Percentiles rank a stretch among this genome's conserved stretches.
phyloP scores from a whole-genome alignment of 331 rosid species.

The Acacia concinna region DNA sequence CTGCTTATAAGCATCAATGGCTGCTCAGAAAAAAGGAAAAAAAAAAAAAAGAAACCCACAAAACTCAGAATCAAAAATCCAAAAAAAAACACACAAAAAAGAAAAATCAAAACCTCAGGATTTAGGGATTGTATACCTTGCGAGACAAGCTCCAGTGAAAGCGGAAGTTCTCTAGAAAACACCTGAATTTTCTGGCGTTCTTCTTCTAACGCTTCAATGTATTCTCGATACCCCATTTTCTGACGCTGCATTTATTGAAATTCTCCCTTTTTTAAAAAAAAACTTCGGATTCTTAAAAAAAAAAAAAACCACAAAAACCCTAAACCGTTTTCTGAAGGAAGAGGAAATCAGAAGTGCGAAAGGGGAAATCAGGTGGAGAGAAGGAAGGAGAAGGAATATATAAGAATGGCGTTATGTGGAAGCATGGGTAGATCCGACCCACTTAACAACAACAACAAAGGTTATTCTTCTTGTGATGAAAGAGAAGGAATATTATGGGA shows the following conservation, averaged over 20 bases:
- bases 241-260: slow-evolving; percentile 53
- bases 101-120: not conserved
- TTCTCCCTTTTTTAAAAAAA: too few species aligned
- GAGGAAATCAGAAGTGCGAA: too few species aligned
- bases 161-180: slow-evolving; percentile 77
- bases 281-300: too few species aligned
- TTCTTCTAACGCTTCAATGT: slow-evolving; percentile 60
- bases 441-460: not conserved
- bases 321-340: not conserved
- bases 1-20: slow-evolving; percentile 66
- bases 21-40: slow-evolving; percentile 27
- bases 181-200: slow-evolving; percentile 72
- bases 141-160: slow-evolving; percentile 72
- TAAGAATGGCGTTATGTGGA: slow-evolving; percentile 33
- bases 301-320: too few species aligned
- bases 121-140: slow-evolving; percentile 48
- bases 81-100: not conserved
- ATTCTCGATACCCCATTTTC: slow-evolving; percentile 52
- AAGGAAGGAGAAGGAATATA: slow-evolving; percentile 30
- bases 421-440: slow-evolving; percentile 49
- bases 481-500: slow-evolving; percentile 55
- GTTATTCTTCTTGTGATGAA: not conserved
- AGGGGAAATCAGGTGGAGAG: slow-evolving; percentile 4
- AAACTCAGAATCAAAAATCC: not conserved
- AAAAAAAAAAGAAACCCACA: not conserved